phyloP scores from a whole-genome alignment of 345 rosid genomes.

The Fremontodendron californicum region DNA sequence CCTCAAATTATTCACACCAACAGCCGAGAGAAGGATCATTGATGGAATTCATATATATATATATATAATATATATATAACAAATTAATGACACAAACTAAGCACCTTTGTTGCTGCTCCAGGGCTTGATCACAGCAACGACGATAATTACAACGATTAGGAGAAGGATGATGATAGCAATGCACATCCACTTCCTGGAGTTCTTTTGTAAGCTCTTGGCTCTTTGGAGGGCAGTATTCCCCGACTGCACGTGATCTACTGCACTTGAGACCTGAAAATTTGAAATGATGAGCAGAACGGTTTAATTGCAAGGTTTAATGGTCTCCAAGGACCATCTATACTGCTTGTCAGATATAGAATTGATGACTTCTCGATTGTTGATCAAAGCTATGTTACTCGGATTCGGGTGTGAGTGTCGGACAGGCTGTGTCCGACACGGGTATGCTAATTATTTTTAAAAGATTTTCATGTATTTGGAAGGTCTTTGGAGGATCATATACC shows the following conservation, averaged over 20 bases:
- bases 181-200: slow-evolving; percentile 96
- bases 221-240: slow-evolving; percentile 75
- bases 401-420: too few relatives aligned
- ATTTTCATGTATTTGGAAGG: too few relatives aligned
- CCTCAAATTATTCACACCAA: slow-evolving; percentile 10
- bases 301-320: background rate
- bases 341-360: background rate
- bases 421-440: too few relatives aligned
- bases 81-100: slow-evolving; percentile 23
- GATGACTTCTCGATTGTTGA: background rate
- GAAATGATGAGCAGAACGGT: background rate
- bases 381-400: too few relatives aligned
- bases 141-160: slow-evolving; percentile 57
- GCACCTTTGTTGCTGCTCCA: slow-evolving; percentile 77
- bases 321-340: background rate
- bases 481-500: too few relatives aligned
- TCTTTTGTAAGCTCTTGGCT: slow-evolving; percentile 73
- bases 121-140: slow-evolving; percentile 66
- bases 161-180: slow-evolving; percentile 83
- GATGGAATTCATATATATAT: slow-evolving; percentile 19
- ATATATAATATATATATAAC: slow-evolving; percentile 15
- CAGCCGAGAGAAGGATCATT: slow-evolving; percentile 16
- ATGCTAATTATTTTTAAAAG: too few relatives aligned
- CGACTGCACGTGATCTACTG: slow-evolving; percentile 88
- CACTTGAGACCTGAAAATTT: slow-evolving; percentile 64